Evolutionary conservation across 2,329 filamentous ascomycete species (phyloP).

Genomic region (Paecilomyces variotii): DNA sequence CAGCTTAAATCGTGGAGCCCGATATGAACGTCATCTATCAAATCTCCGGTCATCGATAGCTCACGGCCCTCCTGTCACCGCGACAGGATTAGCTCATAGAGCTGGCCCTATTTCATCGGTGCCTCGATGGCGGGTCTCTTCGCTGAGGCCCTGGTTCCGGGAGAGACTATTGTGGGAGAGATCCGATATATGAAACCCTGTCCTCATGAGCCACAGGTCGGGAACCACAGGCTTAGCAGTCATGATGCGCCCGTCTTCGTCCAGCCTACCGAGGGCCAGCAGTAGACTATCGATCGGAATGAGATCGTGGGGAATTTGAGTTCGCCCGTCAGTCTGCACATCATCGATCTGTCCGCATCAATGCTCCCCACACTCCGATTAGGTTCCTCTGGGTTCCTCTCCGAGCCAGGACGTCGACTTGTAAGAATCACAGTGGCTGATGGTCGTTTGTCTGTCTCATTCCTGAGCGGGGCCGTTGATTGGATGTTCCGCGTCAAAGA

Average conservation of each 20-base stretch:
- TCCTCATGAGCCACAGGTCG: background rate
- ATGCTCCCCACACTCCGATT: background rate
- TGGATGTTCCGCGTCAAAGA: constrained; percentile 14
- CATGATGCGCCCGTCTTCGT: background rate
- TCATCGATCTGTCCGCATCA: background rate
- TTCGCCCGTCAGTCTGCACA: background rate
- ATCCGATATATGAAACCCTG: background rate
- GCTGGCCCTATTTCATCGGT: background rate
- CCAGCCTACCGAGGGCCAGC: background rate
- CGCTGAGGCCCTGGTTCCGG: background rate
- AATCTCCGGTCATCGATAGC: background rate
- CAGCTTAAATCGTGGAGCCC: background rate
- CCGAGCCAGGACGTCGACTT: background rate
- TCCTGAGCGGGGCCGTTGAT: constrained; percentile 16
- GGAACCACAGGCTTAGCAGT: background rate
- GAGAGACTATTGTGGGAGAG: background rate
- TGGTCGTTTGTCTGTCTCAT: constrained; percentile 15
- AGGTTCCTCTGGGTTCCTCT: background rate
- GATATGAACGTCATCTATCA: background rate
- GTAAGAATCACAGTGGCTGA: constrained; percentile 3
- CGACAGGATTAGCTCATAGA: background rate
- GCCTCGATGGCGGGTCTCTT: background rate
- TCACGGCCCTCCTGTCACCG: background rate
- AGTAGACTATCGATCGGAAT: background rate
- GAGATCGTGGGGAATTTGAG: background rate